Base-by-base conservation (phyloP, 1,139 yeast genomes). In the Suhomyces anneliseae region DNA sequence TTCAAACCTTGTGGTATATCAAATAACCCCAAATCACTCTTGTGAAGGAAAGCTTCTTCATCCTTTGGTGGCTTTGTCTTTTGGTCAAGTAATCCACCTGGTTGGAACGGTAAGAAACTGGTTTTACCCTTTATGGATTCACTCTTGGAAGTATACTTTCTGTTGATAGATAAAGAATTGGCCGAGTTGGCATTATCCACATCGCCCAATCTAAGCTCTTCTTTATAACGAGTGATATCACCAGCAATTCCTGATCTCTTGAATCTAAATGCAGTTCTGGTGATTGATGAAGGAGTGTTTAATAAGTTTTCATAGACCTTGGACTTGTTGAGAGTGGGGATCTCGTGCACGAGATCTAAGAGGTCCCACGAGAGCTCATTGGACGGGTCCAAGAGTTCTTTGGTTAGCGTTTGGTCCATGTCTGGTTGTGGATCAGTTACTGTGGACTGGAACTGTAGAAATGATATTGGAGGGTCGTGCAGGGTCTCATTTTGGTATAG, bases 101-200 rank as follows among this genome's bases (percentile, higher is more conserved):
- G 99, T 45, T 87, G 85, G 62, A 95, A 93, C 0, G 99, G 99
- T 58, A 93, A 69, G 59, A 80, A 88, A 24, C 84, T 79, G 0
- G 96, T 78, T 7, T 83, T 76, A 0, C 98, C 98, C 41, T 79
- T 72, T 2, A 89, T 70, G 3, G 84, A 71, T 44, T 83, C 87
- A 27, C 76, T 72, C 54, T 82, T 83, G 4, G 86, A 75, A 7
- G 84, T 81, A 54, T 84, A 81, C 50, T 83, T 79, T 54, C 99
- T 76, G 38, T 78, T 83, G 49, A 90, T 64, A 2, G 95, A 84
- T 44, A 90, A 69, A 0, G 96, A 87, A 53, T 85, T 86, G 15
- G 83, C 76, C 3, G 92, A 79, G 19, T 67, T 70, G 19, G 86
- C 82, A 49, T 76, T 75, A 40, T 75, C 78, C 1, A 82, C 62